Evolutionary conservation across 148 eudicot genomes (phyloP), one percentile per base, ranked within the genome.

Genomic region (Camellia japonica): DNA sequence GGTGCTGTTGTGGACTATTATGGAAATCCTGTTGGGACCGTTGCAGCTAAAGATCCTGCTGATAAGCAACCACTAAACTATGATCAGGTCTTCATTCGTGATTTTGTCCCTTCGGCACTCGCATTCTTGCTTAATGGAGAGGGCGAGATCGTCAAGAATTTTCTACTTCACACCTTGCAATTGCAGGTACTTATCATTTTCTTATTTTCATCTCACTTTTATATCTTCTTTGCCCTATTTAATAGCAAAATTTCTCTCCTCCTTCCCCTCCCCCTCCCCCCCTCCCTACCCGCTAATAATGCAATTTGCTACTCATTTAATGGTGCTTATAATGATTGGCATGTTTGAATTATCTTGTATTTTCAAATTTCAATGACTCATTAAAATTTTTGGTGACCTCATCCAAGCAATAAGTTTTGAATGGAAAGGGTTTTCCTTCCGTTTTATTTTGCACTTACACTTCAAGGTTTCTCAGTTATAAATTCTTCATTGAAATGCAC

Each of bases 111-210:
- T 0, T 90, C 96, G 0, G 98, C 95, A 60, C 88, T 95, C 80
- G 97, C 98, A 5, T 95, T 95, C 80, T 83, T 95, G 83, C 95
- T 95, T 52, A 93, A 91, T 74, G 98, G 98, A 65, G 97, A 95
- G 81, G 88, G 82, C 2, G 94, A 91, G 41, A 89, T 95, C 55
- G 98, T 95, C 77, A 91, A 85, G 91, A 95, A 91, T 67, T 95
- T 95, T 80, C 86, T 95, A 75, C 92, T 93, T 62, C 95, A 93
- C 81, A 93, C 97, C 13, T 90, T 95, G 86, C 98, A 90, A 79
- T 82, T 95, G 86, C 98, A 93, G 98, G 98, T 93, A 87, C 15
- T 64, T 65, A 2, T 74, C 67, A 38, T 2, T 73, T 19, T 20
- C 44, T 44, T n/a, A 18, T 19, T 30, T 56, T 5, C 46, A 49